Base-by-base conservation (phyloP, 495 filamentous ascomycete species). In the Xylaria scruposa region DNA sequence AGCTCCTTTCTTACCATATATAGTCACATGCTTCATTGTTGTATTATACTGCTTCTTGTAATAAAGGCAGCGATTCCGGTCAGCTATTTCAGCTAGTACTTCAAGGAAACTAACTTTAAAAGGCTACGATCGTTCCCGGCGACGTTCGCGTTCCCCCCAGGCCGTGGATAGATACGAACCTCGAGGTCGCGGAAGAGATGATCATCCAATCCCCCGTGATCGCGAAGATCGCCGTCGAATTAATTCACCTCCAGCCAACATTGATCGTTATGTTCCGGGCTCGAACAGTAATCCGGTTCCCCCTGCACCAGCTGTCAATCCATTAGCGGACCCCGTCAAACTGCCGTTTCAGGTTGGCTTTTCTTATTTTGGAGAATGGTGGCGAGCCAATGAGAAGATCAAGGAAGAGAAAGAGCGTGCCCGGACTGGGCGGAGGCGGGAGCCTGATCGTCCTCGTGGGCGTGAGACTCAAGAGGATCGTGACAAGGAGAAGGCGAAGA, bases 331-430 rank as follows among this genome's bases (percentile, higher is more conserved):
- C 74, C 96, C 96, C 8, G 84, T 94, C 66, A 91, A 88, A 62
- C 85, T 98, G 12, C 92, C 97, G 17, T 97, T 92, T 73, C 95
- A 98, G 79, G 96, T 97, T 61, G 95, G 96, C 0, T 98, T 98
- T 83, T 97, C 92, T 31, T 98, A 91, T 81, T 99, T 97, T 78
- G 92, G 94, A 8, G 97, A 98, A 80, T 99, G 96, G 96, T 98
- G 95, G 94, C 86, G 94, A 68, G 82, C 87, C 12, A 94, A 97
- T 75, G 92, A 97, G 78, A 86, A 86, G 33, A 91, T 97, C 70
- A 95, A 94, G 77, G 93, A 97, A 66, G 94, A 97, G 70, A 91
- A 91, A 74, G 94, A 97, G 76, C 91, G 93, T 24, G 83, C 84
- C 21, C 91, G 90, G 74, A 89, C 90, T 66, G 94, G 94, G 36